These are phyloP conservation scores for Styphnolobium japonicum DNA, from an alignment of 306 rosid genomes.

Conservation along the genomic window DNA sequence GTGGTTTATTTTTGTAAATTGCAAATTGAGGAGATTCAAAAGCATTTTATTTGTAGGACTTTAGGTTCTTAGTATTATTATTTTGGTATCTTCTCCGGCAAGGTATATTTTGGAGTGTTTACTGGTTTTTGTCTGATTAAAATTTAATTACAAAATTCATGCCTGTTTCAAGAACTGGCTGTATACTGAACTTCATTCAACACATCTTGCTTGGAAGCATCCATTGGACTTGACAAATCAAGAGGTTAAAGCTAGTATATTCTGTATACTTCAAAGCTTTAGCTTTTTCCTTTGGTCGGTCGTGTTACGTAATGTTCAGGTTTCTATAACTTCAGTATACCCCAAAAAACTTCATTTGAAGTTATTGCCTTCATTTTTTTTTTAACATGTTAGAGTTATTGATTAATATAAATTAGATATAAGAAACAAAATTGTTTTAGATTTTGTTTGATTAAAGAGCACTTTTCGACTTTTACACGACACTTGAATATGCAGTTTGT, in stretches of 20 bases:
- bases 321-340: not conserved
- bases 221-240: not conserved
- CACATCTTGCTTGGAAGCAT: constrained; percentile 14
- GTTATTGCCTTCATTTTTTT: not conserved
- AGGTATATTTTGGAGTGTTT: constrained; percentile 32
- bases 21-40: constrained; percentile 35
- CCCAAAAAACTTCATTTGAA: not conserved
- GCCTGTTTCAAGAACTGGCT: constrained; percentile 2
- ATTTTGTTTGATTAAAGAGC: too few relatives aligned
- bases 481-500: too few relatives aligned
- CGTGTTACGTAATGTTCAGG: not conserved
- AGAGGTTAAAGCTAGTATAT: not conserved
- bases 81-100: constrained; percentile 24
- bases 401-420: not conserved
- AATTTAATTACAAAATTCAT: constrained; percentile 16
- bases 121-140: constrained; percentile 10
- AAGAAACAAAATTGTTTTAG: too few relatives aligned
- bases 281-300: not conserved
- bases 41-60: constrained; percentile 31
- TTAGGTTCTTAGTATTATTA: constrained; percentile 11
- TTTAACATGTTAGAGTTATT: not conserved
- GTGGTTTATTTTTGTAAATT: constrained; percentile 35
- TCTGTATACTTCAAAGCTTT: not conserved
- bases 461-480: too few relatives aligned
- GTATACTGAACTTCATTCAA: not conserved